A percentile compares a stretch with the other conserved stretches of the same genome.
Conservation (phyloP, 805 yeast species). For the Yueomyces sp. region DNA sequence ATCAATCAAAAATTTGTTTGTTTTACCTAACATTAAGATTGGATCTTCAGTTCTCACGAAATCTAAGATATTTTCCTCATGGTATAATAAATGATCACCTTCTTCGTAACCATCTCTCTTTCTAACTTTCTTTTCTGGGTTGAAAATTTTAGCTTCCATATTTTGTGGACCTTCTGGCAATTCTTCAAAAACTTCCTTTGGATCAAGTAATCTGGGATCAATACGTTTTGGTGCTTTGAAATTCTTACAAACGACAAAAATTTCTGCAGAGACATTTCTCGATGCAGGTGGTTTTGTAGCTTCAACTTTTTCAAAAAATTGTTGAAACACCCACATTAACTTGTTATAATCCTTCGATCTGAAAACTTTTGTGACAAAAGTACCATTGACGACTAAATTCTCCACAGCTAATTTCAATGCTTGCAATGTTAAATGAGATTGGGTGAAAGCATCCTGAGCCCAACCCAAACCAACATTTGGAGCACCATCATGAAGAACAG, state of each 20-base stretch:
- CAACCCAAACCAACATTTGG: slow-evolving; percentile 99
- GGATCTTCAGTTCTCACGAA: slow-evolving; percentile 77
- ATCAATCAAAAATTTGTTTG: slow-evolving; percentile 51
- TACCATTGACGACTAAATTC: slow-evolving; percentile 81
- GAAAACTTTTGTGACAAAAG: slow-evolving; percentile 92
- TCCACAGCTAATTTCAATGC: slow-evolving; percentile 91
- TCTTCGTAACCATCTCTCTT: slow-evolving; percentile 96
- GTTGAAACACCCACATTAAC: slow-evolving; percentile 94
- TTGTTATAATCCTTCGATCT: slow-evolving; percentile 98
- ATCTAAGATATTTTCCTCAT: slow-evolving; percentile 61
- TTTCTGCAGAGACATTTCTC: slow-evolving; percentile 98
- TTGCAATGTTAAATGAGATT: slow-evolving; percentile 88
- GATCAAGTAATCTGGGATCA: slow-evolving; percentile 86
- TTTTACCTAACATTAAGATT: slow-evolving; percentile 64
- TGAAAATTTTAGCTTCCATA: slow-evolving; percentile 83
- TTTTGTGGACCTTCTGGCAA: slow-evolving; percentile 59
- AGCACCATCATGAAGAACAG: slow-evolving; percentile 98
- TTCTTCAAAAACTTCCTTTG: slow-evolving; percentile 90
- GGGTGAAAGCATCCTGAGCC: slow-evolving; percentile 99
- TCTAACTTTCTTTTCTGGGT: slow-evolving; percentile 85
- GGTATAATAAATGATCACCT: slow-evolving; percentile 65
- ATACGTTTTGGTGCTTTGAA: slow-evolving; percentile 92
- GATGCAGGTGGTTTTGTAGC: slow-evolving; percentile 99
- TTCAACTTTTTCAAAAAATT: slow-evolving; percentile 88
- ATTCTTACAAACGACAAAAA: slow-evolving; percentile 91